Conservation (phyloP, 2,329 filamentous ascomycete species). For the Helotiales sp. region DNA sequence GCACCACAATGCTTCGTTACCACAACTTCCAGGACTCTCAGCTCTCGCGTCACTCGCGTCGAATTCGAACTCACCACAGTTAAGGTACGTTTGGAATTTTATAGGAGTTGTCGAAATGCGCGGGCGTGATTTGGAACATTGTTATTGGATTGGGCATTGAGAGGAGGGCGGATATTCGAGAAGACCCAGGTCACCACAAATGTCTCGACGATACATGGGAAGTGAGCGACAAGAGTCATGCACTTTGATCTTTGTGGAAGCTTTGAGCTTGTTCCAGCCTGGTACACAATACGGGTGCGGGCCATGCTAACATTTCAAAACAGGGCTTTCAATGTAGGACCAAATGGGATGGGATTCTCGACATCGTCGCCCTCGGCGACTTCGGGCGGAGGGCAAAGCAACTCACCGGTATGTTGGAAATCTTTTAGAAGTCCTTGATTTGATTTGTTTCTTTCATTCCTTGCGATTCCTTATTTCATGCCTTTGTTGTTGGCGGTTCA, state of each 20-base stretch:
- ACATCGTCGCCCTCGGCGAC: conserved; percentile 66
- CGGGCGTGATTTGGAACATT: conserved; percentile 2
- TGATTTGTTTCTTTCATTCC: conserved; percentile 10
- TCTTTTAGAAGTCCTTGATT: not conserved
- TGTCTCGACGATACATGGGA: not conserved
- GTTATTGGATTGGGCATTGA: not conserved
- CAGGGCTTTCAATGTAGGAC: conserved; percentile 34
- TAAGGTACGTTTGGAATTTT: conserved; percentile 46
- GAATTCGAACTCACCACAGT: conserved; percentile 48
- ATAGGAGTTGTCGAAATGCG: conserved; percentile 12
- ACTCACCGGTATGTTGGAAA: conserved; percentile 53
- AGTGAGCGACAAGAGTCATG: not conserved
- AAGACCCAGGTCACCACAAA: not conserved
- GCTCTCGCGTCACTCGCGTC: conserved; percentile 56
- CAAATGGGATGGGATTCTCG: conserved; percentile 50
- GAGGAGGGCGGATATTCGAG: not conserved
- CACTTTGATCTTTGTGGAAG: not conserved
- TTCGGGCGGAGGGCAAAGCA: conserved; percentile 59
- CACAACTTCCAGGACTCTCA: conserved; percentile 55
- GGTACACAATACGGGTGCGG: not conserved
- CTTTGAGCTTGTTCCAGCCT: not conserved
- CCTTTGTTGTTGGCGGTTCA: not conserved
- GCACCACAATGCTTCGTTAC: conserved; percentile 41
- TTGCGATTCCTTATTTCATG: not conserved
- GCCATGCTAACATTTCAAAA: conserved; percentile 24